These are phyloP conservation scores for Neurospora sp. DNA, from an alignment of 495 filamentous ascomycete species.

Conservation along the genomic window DNA sequence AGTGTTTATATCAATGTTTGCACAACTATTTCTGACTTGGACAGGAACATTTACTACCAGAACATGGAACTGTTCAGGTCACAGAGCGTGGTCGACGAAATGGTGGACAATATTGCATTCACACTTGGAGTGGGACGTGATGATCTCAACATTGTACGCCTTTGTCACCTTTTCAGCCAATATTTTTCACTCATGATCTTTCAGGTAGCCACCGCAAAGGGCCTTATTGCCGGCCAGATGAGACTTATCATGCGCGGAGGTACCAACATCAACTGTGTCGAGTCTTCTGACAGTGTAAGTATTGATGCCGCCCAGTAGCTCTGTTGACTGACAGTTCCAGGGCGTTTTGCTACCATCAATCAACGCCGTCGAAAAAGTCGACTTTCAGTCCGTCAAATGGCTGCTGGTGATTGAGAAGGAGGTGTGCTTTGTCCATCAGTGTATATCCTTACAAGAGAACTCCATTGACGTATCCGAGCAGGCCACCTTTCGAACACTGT, in stretches of 20 bases:
- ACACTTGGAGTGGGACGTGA: constrained; percentile 57
- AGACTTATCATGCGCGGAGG: constrained; percentile 14
- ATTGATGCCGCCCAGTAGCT: neutral
- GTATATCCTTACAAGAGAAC: constrained; percentile 5
- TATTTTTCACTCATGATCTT: neutral
- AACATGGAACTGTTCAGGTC: constrained; percentile 68
- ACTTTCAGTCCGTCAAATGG: constrained; percentile 52
- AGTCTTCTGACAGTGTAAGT: constrained; percentile 18
- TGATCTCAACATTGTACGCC: constrained; percentile 54
- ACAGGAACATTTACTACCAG: constrained; percentile 85
- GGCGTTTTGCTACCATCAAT: constrained; percentile 58
- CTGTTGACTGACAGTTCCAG: constrained; percentile 25
- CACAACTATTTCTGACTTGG: neutral
- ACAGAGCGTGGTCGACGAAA: constrained; percentile 62
- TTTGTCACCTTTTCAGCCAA: neutral
- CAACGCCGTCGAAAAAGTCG: constrained; percentile 41
- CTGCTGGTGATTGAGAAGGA: constrained; percentile 90
- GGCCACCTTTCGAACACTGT: constrained; percentile 63
- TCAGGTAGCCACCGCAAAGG: constrained; percentile 50
- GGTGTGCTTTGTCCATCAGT: constrained; percentile 29
- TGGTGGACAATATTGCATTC: constrained; percentile 77
- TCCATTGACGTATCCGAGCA: constrained; percentile 17
- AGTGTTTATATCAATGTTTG: neutral
- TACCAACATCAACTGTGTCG: constrained; percentile 20
- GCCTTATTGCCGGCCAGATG: constrained; percentile 26